phyloP scores from a whole-genome alignment of 2,329 filamentous ascomycete genomes.

The Diplodia seriata region DNA sequence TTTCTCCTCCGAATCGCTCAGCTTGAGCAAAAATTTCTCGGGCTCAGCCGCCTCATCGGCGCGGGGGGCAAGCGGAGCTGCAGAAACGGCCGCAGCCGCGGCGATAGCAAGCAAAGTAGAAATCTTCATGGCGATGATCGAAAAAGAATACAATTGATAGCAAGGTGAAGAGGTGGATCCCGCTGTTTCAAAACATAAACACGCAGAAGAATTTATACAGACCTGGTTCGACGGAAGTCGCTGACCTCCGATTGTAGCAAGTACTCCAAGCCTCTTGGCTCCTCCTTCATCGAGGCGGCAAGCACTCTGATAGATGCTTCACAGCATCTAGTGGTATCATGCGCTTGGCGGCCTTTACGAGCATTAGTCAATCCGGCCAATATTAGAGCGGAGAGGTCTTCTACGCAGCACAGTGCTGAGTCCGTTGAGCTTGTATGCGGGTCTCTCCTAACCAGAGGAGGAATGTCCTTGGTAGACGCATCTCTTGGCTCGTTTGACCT shows the following conservation, averaged over 20 bases:
- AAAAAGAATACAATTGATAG: too few relatives aligned
- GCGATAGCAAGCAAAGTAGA: conserved; percentile 20
- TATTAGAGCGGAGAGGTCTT: background rate
- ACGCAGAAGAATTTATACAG: conserved; percentile 3
- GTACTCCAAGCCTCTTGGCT: conserved; percentile 24
- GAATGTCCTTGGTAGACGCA: conserved; percentile 10
- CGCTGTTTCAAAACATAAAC: background rate
- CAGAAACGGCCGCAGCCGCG: conserved; percentile 23
- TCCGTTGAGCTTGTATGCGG: conserved; percentile 10
- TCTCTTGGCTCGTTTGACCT: conserved; percentile 24
- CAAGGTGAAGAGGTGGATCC: conserved; percentile 1
- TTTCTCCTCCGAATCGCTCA: conserved; percentile 24
- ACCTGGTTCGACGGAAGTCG: background rate
- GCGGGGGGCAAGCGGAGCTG: conserved; percentile 15
- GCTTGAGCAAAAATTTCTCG: conserved; percentile 19
- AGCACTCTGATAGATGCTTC: conserved; percentile 17
- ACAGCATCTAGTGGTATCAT: conserved; percentile 13
- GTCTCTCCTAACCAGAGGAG: conserved; percentile 20
- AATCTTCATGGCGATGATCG: conserved; percentile 10
- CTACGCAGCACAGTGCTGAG: background rate
- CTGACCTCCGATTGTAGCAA: conserved; percentile 18
- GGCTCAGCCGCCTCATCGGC: conserved; percentile 18
- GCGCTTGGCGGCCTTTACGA: conserved; percentile 6
- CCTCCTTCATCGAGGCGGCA: conserved; percentile 24
- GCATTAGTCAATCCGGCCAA: conserved; percentile 10